Base-by-base conservation (phyloP, 305 asterid species). In the Plantago coronopus region DNA sequence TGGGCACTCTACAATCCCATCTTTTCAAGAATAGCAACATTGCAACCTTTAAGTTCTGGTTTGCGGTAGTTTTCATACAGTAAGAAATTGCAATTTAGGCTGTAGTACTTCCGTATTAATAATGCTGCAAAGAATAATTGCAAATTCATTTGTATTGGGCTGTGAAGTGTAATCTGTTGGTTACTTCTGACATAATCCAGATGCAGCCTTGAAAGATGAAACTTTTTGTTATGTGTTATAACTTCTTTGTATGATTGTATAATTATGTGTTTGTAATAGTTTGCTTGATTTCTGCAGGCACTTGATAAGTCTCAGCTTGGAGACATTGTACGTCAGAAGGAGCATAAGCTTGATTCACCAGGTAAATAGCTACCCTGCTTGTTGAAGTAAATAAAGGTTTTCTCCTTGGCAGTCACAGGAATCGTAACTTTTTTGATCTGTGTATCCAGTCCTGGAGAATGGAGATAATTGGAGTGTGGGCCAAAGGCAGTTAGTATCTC, bases 391-490 rank as follows among this genome's bases (percentile, higher is more conserved):
- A 73, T 62, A 12, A 44, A 48, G 63, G n/a, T 66, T 27, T 60
- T 16, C 45, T 56, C 38, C 38, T 7, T 8, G 38, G 11, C 38
- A 31, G 38, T 27, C 31, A 27, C n/a, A n/a, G 38, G 1, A 31
- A 7, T 31, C 8, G 1, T 55, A 46, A 49, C 17, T 61, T n/a
- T 31, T 48, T 13, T 60, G 19, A 40, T 37, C 63, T 63, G 43
- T 55, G 45, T 57, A 61, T 65, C 11, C 86, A 94, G 99, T 94
- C 67, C 48, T 85, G 21, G 99, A 94, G 70, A 85, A 77, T 62
- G 99, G 99, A 72, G 99, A 94, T 63, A 94, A 94, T 65, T 94
- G 99, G 99, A 94, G 99, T 49, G 97, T 94, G 61, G 99, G 99
- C 58, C 99, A 94, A 73, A 69, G 99, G 44, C 99, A 94, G 76